phyloP scores from a whole-genome alignment of 495 filamentous ascomycete species.

The Hyaloscypha variabilis region DNA sequence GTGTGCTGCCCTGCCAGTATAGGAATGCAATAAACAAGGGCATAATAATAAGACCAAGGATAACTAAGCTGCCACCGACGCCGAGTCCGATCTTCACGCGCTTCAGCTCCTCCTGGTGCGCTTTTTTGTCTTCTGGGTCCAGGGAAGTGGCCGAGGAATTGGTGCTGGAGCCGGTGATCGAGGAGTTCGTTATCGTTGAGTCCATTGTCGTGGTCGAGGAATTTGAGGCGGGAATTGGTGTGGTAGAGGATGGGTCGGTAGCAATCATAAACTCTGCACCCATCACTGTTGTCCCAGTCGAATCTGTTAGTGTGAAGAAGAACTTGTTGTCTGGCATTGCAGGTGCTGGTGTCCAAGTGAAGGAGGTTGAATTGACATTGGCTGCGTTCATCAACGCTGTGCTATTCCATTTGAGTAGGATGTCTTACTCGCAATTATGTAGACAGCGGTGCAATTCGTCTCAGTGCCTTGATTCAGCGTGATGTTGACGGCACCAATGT shows the following conservation, averaged over 20 bases:
- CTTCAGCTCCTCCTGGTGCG: not conserved
- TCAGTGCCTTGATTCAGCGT: not conserved
- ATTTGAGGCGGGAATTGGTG: not conserved
- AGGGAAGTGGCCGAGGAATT: not conserved
- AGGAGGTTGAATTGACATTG: not conserved
- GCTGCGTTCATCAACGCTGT: not conserved
- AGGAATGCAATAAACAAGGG: too few relatives aligned
- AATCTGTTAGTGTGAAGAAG: constrained; percentile 3
- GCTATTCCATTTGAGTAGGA: not conserved
- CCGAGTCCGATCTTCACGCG: not conserved
- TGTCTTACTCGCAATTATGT: not conserved
- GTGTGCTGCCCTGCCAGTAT: too few relatives aligned
- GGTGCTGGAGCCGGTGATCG: not conserved
- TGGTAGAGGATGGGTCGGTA: not conserved
- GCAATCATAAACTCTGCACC: not conserved
- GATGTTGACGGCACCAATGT: not conserved
- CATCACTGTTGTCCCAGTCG: not conserved
- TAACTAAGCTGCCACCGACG: too few relatives aligned
- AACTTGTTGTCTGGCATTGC: not conserved
- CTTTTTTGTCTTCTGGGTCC: not conserved
- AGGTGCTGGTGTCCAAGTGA: not conserved
- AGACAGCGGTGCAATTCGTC: not conserved
- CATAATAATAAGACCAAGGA: too few relatives aligned
- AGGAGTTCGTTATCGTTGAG: not conserved
- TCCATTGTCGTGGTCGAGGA: not conserved